Base-by-base conservation (phyloP, 2,329 filamentous ascomycete genomes). In the Trichophyton mentagrophytes region DNA sequence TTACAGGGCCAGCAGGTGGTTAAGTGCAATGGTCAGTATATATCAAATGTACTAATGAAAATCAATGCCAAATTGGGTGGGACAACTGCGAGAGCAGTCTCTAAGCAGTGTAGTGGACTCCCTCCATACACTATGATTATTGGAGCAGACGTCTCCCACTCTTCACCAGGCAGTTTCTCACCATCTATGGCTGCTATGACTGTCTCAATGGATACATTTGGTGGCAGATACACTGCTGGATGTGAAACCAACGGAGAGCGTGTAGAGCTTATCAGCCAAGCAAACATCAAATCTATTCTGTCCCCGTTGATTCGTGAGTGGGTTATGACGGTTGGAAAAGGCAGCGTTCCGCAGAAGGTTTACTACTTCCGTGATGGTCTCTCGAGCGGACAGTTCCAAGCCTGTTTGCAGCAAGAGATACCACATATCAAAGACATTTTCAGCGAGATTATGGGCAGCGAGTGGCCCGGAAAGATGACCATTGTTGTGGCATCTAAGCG, bases 331-430 rank as follows among this genome's bases (percentile, higher is more conserved):
- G 76, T 81, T 59, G 79, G 80, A 20, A 73, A 75, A 1, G 80
- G 82, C n/a, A 71, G 72, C 27, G 68, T 78, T 15, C 91, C 92
- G 0, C 66, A 80, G n/a, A 85, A 91, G 42, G 80, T 99, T 61
- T 88, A 95, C 66, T 97, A 95, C 74, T 87, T 97, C 73, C 89
- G 93, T 17, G 93, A 99, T 67, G 93, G 93, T 66, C 90, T 97
- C 0, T 86, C 86, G 0, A 90, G 96, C 67, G 89, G 89, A 0
- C 88, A 97, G 69, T 96, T 93, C 67, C 74, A 81, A 0, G 83
- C 90, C 27, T 87, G 99, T 0, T 75, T 99, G 8, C 79, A 89
- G 1, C 77, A 85, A n/a, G 93, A 99, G 69, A 81, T 97, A 0
- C 70, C 72, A 0, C 81, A 86, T 65, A 85, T 97, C 74, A 88